A percentile compares a stretch with the other conserved stretches of the same genome.
These are phyloP conservation scores for Typha latifolia DNA, from an alignment of 176 grass and related monocot species.

Conservation along the genomic window DNA sequence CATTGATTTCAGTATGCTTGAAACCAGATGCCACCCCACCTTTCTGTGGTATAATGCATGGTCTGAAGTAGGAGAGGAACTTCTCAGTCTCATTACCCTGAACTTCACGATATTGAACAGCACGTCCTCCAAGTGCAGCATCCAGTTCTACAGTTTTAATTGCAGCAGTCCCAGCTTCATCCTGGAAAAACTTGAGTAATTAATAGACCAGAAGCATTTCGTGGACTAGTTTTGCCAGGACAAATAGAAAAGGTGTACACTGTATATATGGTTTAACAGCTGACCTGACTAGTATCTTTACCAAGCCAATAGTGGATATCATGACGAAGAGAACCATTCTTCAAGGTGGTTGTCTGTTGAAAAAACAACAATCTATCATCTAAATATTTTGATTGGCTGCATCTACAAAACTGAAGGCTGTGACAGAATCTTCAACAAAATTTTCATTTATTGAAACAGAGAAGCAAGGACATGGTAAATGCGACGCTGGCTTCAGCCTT, in stretches of 20 bases:
- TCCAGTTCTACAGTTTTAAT: slow-evolving; percentile 88
- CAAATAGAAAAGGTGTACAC: not conserved
- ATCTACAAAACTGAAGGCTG: not conserved
- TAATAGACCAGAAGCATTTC: not conserved
- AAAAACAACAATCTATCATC: slow-evolving; percentile 4
- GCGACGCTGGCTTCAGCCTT: too few relatives aligned
- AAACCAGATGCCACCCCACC: slow-evolving; percentile 83
- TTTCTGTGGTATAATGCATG: slow-evolving; percentile 90
- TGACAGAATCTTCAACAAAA: not conserved
- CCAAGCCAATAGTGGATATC: slow-evolving; percentile 99
- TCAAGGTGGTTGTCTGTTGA: slow-evolving; percentile 61
- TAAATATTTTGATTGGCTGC: slow-evolving; percentile 6
- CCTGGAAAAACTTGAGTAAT: slow-evolving; percentile 33
- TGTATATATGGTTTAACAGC: slow-evolving; percentile 16
- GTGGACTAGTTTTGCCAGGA: not conserved
- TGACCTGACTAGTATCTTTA: slow-evolving; percentile 93
- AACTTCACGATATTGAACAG: slow-evolving; percentile 80
- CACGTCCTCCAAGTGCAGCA: slow-evolving; percentile 78
- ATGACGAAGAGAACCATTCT: slow-evolving; percentile 79
- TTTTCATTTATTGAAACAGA: too few relatives aligned
- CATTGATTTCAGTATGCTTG: slow-evolving; percentile 66
- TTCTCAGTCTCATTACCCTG: slow-evolving; percentile 95
- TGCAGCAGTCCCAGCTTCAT: slow-evolving; percentile 84
- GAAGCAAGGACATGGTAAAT: too few relatives aligned
- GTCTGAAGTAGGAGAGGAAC: slow-evolving; percentile 86